These are phyloP conservation scores for Gelatoporia subvermispora DNA, from an alignment of 768 basidiomycete species.

Conservation along the genomic window DNA sequence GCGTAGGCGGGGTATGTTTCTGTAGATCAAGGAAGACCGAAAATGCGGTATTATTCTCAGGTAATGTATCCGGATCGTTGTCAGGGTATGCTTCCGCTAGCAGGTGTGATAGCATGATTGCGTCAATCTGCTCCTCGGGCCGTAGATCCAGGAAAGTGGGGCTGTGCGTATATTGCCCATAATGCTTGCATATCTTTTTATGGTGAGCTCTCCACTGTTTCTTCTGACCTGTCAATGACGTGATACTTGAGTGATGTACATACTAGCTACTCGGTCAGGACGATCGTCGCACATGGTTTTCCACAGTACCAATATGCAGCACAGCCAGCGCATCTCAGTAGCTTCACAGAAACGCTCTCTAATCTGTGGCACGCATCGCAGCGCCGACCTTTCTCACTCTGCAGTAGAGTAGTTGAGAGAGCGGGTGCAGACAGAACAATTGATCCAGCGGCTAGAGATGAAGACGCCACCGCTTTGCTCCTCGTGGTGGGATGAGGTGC, in stretches of 20 bases:
- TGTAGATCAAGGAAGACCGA: constrained; percentile 21
- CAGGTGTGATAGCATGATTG: constrained; percentile 60
- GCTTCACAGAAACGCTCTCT: constrained; percentile 22
- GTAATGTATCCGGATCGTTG: background rate
- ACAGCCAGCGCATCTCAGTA: constrained; percentile 63
- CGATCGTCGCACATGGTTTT: constrained; percentile 44
- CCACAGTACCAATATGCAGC: constrained; percentile 73
- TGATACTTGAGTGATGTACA: background rate
- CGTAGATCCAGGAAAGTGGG: constrained; percentile 43
- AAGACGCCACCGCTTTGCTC: constrained; percentile 43
- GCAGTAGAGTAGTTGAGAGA: constrained; percentile 46
- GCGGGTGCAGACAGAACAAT: constrained; percentile 41
- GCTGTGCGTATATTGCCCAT: constrained; percentile 44
- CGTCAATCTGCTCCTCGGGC: constrained; percentile 52
- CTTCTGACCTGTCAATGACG: constrained; percentile 50
- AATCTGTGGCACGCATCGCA: constrained; percentile 61
- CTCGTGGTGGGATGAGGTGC: constrained; percentile 45
- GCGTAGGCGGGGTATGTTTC: constrained; percentile 9
- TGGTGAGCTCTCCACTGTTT: constrained; percentile 64
- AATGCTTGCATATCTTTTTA: constrained; percentile 60
- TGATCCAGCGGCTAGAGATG: constrained; percentile 39
- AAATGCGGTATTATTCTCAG: constrained; percentile 1
- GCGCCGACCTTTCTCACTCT: constrained; percentile 53
- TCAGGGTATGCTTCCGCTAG: constrained; percentile 34
- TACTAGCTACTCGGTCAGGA: background rate